Evolutionary conservation across 768 basidiomycete genomes (phyloP), one percentile per base, ranked within the genome.

Genomic region (Hortiboletus flavorubellus): DNA sequence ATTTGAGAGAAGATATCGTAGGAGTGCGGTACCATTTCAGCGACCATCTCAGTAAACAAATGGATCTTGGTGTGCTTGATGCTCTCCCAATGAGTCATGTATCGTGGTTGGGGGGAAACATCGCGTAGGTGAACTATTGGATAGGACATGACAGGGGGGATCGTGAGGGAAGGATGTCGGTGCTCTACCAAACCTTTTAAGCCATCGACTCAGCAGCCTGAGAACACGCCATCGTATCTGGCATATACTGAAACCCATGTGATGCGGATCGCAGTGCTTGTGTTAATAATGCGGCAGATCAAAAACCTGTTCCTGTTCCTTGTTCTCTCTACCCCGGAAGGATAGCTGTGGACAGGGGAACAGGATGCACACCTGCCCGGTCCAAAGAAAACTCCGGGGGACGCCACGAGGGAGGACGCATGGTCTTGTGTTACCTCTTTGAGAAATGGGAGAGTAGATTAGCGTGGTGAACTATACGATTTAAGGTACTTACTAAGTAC

Each of bases 1-100:
- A 14, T n/a, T 0, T 34, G 44, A 39, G 23, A 41, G 35, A 8
- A 21, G 10, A 35, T 18, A 46, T 18, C 18, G 48, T 4, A n/a
- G 31, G 21, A 37, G 51, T 33, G 1, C 8, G 68, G 65, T 54
- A 86, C 84, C 60, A 74, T 70, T 68, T 89, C 87, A 9, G 85
- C 85, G 39, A 86, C 71, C 59, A 80, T 75, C 65, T 89, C 83
- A 12, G 79, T 71, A 2, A 80, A 50, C 77, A 81, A 78, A 55
- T 85, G 86, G 6, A 76, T 68, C 33, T 75, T 68, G 42, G 54
- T 72, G 56, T 80, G 75, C 51, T 79, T 73, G 60, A 72, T 60
- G 56, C 64, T 77, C 59, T 85, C 84, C 83, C 83, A 85, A 33
- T 66, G 59, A 9, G 64, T 62, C 62, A 84, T 74, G 50, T 77